Base-by-base conservation (phyloP, 176 grass and related monocot genomes). In the Echinochloa phyllopogon region DNA sequence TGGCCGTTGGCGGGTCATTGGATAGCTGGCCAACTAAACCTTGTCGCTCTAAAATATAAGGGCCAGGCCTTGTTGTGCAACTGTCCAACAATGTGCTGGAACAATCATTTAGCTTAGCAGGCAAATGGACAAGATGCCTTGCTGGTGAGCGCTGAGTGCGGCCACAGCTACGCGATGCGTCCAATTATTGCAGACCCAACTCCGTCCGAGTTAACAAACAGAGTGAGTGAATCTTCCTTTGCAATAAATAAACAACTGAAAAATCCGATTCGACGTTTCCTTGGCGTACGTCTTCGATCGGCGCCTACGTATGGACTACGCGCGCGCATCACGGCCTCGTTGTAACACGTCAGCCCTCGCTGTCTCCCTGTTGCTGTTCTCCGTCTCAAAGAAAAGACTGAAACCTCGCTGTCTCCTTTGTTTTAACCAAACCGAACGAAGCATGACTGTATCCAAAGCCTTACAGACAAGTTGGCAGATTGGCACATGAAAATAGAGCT, bases 101-200 rank as follows among this genome's bases (percentile, higher is more conserved):
- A 24, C 77, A 85, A 71, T 86, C 56, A 81, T 82, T 58, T 48
- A 86, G 48, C 56, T 58, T 48, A 86, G 48, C 56, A 6, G 39
- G 77, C 73, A 86, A 86, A 83, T 73, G 48, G 48, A 90, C 73
- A 90, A 72, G 73, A 66, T 83, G 88, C 88, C 38, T 57, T 43
- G 88, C 79, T 90, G 79, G 72, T 20, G 65, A 73, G 55, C 76
- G 73, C 44, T 23, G 73, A 78, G 39, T 86, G 48, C 64, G 57
- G 44, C 52, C 82, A 80, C 76, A 80, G 72, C 82, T 72, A 18
- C 42, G 86, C 13, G 14, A 59, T 79, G 69, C 79, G 50, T 82
- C 37, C 71, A 82, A 70, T 77, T 64, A 65, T 40, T 77, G 62
- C 42, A 10, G 70, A 53, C 51, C 29, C 10, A 25, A 4, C 13